Conservation (phyloP, 768 basidiomycete species). For the Pleurotus tuoliensis region DNA sequence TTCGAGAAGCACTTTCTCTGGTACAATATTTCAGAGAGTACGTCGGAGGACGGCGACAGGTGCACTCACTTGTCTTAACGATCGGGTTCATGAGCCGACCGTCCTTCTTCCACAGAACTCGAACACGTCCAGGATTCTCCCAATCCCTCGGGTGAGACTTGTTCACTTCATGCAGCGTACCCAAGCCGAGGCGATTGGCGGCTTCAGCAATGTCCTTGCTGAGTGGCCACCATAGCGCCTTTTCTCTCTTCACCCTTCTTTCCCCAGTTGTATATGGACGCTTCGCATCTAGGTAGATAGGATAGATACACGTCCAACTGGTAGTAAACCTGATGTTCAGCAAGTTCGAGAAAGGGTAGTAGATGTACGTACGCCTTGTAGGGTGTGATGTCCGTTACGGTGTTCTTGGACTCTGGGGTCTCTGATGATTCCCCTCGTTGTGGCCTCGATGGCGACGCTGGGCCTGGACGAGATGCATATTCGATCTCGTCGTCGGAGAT, state of each 20-base stretch:
- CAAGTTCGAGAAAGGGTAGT: constrained; percentile 1
- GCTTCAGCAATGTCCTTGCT: constrained; percentile 92
- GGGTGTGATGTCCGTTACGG: constrained; percentile 71
- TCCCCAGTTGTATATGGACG: constrained; percentile 80
- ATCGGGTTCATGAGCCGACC: constrained; percentile 57
- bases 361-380: constrained; percentile 67
- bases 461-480: constrained; percentile 41
- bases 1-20: constrained; percentile 80
- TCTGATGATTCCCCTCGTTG: constrained; percentile 21
- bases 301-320: constrained; percentile 96
- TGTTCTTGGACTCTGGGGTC: constrained; percentile 23
- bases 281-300: constrained; percentile 96
- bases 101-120: constrained; percentile 89
- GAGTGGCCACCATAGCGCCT: constrained; percentile 92
- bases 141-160: constrained; percentile 95
- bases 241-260: constrained; percentile 73
- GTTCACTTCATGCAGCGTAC: constrained; percentile 82
- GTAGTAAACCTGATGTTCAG: constrained; percentile 6
- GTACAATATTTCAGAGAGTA: neutral
- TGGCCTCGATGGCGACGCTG: constrained; percentile 47
- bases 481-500: constrained; percentile 51
- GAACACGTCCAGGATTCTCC: constrained; percentile 96
- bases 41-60: neutral
- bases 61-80: constrained; percentile 70
- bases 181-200: constrained; percentile 69